Base-by-base conservation (phyloP, 2,329 filamentous ascomycete genomes). In the Penicillium sp. region DNA sequence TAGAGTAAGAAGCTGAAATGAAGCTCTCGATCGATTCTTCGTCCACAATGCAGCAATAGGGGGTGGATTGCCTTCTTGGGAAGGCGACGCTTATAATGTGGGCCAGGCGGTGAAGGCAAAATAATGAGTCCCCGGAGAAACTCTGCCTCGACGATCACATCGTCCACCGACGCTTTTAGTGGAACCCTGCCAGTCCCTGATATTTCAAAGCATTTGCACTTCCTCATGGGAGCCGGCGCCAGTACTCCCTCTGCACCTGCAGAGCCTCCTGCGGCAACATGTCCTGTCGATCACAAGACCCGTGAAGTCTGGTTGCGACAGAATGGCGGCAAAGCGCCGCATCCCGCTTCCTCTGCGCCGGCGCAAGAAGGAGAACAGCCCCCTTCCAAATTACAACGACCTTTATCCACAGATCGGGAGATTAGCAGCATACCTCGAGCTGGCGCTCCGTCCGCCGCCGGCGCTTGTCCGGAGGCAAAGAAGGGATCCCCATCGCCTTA, bases 201-300 rank as follows among this genome's bases (percentile, higher is more conserved):
- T 7, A 32, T 32, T 32, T 38, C 47, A 33, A 18, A 50, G 57
- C 51, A 45, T 24, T 34, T 27, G 27, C 39, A 43, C 13, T 41
- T 35, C 34, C 35, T 39, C 37, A 72, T 71, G 68, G 67, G 66
- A 32, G 66, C 68, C 43, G 62, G 59, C 51, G 66, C 63, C 39
- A 72, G 69, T 55, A 70, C 66, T 35, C 65, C 61, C 4, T 49
- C 58, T 40, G 48, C 62, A 6, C 46, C 58, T 36, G 47, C 62
- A 47, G 56, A 63, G 28, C 51, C 58, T 35, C 54, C 58, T 35
- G 62, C 63, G 18, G 69, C 69, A 36, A 76, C 76, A 49, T 97
- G 93, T 63, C 93, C 93, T 4, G 89, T 97, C 62, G 90, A 97
- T 72, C 86, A 90, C 72, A 87, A 88, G 62, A 86, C 89, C 45